phyloP scores from a whole-genome alignment of 495 filamentous ascomycete species.

The Penicillium paradoxum region DNA sequence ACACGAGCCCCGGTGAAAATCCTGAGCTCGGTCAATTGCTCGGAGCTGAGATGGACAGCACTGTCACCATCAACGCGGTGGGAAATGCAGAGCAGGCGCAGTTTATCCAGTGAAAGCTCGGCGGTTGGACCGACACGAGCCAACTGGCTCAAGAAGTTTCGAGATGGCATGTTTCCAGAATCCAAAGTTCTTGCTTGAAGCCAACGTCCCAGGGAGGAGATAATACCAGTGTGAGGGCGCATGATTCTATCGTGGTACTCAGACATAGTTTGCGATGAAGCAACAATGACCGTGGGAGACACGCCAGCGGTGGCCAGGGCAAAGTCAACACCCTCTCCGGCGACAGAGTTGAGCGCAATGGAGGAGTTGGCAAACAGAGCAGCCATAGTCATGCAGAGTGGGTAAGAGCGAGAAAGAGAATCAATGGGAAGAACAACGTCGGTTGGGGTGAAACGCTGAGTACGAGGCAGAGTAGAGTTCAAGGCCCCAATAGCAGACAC shows the following conservation, averaged over 20 bases:
- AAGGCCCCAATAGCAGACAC: slow-evolving; percentile 75
- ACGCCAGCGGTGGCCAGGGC: slow-evolving; percentile 64
- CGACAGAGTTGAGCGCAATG: slow-evolving; percentile 83
- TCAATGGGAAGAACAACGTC: slow-evolving; percentile 90
- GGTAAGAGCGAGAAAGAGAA: slow-evolving; percentile 71
- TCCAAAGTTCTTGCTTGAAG: slow-evolving; percentile 63
- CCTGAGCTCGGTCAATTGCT: slow-evolving; percentile 70
- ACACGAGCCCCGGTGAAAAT: slow-evolving; percentile 75
- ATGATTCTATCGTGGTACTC: slow-evolving; percentile 57
- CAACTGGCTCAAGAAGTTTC: slow-evolving; percentile 37
- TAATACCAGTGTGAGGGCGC: slow-evolving; percentile 43
- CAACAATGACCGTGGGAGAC: slow-evolving; percentile 77
- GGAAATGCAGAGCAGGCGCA: slow-evolving; percentile 52
- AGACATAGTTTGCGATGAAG: slow-evolving; percentile 66
- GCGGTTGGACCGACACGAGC: slow-evolving; percentile 56
- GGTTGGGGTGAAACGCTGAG: slow-evolving; percentile 61
- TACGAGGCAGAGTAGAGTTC: slow-evolving; percentile 64
- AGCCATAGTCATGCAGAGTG: slow-evolving; percentile 72
- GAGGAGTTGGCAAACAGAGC: slow-evolving; percentile 81
- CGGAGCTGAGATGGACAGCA: slow-evolving; percentile 50
- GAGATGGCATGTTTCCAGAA: slow-evolving; percentile 59
- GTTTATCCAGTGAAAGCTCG: slow-evolving; percentile 63
- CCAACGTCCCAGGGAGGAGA: slow-evolving; percentile 60
- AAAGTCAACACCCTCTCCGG: slow-evolving; percentile 64
- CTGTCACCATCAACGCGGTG: slow-evolving; percentile 33